phyloP scores from a whole-genome alignment of 306 rosid species.

The Glycine tomentella region DNA sequence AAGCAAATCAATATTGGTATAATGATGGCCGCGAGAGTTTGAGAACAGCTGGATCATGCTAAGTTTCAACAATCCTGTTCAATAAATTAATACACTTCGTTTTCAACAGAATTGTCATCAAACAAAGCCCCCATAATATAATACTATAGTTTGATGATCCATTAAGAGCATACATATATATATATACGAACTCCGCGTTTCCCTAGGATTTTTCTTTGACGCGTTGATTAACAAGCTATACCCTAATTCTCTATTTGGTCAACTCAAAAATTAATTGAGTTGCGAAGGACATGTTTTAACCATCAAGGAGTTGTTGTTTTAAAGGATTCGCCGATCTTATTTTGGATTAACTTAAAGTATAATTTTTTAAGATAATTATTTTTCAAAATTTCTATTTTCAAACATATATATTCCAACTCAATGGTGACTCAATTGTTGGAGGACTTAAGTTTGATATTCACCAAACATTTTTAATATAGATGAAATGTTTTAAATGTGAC shows the following conservation, averaged over 20 bases:
- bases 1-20: conserved; percentile 34
- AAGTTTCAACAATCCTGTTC: conserved; percentile 42
- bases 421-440: no score
- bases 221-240: background rate
- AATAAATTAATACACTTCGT: conserved; percentile 39
- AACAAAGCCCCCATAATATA: background rate
- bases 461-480: no score
- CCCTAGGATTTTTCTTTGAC: conserved; percentile 30
- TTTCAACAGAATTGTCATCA: conserved; percentile 16
- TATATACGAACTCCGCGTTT: conserved; percentile 53
- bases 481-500: no score
- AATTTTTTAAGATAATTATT: background rate
- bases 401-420: no score
- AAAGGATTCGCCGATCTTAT: background rate
- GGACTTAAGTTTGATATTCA: no score
- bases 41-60: conserved; percentile 64
- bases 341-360: background rate
- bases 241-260: background rate
- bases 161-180: no score
- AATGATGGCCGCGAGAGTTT: conserved; percentile 43
- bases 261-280: background rate
- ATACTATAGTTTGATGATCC: no score
- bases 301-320: background rate
- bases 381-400: no score
- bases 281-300: conserved; percentile 23